These are phyloP conservation scores for Fusarium avenaceum DNA, from an alignment of 2,329 filamentous ascomycete genomes.

Conservation along the genomic window DNA sequence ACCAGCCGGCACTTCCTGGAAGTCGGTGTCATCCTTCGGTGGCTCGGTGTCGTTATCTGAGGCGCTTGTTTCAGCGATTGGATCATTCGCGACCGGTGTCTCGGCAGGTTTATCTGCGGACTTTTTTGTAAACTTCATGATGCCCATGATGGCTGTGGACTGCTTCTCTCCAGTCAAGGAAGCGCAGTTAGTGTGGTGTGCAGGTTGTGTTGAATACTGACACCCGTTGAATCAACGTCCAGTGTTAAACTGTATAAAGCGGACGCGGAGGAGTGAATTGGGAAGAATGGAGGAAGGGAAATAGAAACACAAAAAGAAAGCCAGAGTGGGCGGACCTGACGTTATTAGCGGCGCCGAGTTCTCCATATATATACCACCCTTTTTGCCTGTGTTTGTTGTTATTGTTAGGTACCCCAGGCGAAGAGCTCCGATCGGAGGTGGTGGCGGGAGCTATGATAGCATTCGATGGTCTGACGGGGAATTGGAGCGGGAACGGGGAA, in stretches of 20 bases:
- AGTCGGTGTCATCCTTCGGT: constrained; percentile 28
- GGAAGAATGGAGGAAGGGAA: neutral
- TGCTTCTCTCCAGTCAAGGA: constrained; percentile 1
- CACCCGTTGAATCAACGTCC: neutral
- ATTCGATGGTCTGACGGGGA: constrained; percentile 28
- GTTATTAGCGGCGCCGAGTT: constrained; percentile 33
- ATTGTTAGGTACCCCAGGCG: constrained; percentile 30
- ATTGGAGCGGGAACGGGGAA: constrained; percentile 1
- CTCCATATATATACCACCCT: constrained; percentile 40
- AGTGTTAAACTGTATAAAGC: neutral
- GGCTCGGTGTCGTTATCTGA: constrained; percentile 38
- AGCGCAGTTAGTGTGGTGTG: neutral
- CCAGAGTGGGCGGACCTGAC: constrained; percentile 21
- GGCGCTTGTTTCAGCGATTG: constrained; percentile 19
- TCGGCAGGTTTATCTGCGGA: constrained; percentile 11
- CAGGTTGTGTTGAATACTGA: neutral
- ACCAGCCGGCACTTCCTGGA: constrained; percentile 35
- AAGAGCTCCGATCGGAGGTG: constrained; percentile 40
- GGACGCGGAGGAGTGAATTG: neutral
- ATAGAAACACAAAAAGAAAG: constrained; percentile 15
- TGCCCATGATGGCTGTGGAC: constrained; percentile 20
- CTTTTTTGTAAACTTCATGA: constrained; percentile 38
- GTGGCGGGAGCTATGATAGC: constrained; percentile 36
- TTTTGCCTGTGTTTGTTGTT: constrained; percentile 15
- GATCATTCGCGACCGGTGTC: constrained; percentile 1